phyloP scores from a whole-genome alignment of 2,329 filamentous ascomycete species.

The Monilinia fructicola region DNA sequence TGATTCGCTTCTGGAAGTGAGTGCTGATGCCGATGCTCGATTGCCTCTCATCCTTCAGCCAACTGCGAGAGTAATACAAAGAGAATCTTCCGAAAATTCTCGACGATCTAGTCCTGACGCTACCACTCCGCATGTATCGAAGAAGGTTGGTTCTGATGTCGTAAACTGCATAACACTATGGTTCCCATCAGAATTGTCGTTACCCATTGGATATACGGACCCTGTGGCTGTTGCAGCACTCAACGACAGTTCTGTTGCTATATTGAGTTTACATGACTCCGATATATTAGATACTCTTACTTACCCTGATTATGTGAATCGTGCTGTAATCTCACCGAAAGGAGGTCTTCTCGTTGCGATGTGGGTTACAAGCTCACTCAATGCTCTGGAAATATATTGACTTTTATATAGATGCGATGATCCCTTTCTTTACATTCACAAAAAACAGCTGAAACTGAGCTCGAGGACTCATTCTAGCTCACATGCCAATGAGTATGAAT shows the following conservation, averaged over 20 bases:
- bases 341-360: constrained; percentile 71
- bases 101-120: constrained; percentile 28
- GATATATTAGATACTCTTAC: constrained; percentile 68
- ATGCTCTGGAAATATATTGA: neutral
- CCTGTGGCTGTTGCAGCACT: constrained; percentile 76
- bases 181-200: constrained; percentile 46
- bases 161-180: constrained; percentile 67
- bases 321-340: constrained; percentile 89
- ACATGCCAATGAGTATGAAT: constrained; percentile 44
- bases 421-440: constrained; percentile 81
- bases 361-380: constrained; percentile 53
- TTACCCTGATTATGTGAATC: constrained; percentile 86
- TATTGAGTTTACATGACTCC: constrained; percentile 73
- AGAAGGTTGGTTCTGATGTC: constrained; percentile 58
- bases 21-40: constrained; percentile 55
- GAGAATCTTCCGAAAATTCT: constrained; percentile 24
- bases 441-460: constrained; percentile 44
- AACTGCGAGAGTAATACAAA: constrained; percentile 29
- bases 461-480: constrained; percentile 31
- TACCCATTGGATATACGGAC: constrained; percentile 47
- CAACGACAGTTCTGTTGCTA: constrained; percentile 84
- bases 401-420: constrained; percentile 56
- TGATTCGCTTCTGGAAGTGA: constrained; percentile 12
- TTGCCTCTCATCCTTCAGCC: constrained; percentile 53
- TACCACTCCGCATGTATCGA: constrained; percentile 45